Percentiles rank a stretch among this genome's conserved stretches.
Evolutionary conservation across 2,329 filamentous ascomycete species (phyloP).

Genomic region (Diaporthe sp.): DNA sequence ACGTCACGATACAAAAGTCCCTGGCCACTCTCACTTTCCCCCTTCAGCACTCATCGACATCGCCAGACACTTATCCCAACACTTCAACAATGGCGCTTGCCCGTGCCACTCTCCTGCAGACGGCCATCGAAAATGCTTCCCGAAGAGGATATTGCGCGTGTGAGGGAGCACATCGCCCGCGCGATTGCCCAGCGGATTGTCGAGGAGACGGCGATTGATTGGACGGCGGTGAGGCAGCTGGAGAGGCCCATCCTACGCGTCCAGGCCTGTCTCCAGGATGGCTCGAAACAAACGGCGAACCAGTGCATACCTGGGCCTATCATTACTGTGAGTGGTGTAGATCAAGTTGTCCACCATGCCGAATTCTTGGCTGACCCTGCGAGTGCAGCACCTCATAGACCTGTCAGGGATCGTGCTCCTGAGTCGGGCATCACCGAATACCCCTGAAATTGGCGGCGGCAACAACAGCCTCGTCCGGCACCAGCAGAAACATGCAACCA

Average conservation of each 20-base stretch:
- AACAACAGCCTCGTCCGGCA: background rate
- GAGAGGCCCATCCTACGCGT: constrained; percentile 16
- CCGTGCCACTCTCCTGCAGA: background rate
- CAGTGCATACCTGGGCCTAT: constrained; percentile 17
- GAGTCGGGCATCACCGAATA: background rate
- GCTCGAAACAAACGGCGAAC: constrained; percentile 15
- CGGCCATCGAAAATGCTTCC: constrained; percentile 1
- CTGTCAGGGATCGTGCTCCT: background rate
- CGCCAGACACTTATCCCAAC: background rate
- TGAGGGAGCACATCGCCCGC: constrained; percentile 18
- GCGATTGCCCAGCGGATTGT: background rate
- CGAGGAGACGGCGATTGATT: constrained; percentile 14
- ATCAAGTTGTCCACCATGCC: background rate
- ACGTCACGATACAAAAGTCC: background rate
- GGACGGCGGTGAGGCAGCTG: background rate
- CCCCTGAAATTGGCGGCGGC: background rate
- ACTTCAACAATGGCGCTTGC: background rate
- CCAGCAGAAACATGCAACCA: background rate
- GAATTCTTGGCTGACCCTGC: background rate
- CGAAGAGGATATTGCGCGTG: constrained; percentile 11
- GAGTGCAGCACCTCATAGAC: constrained; percentile 2
- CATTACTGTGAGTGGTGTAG: background rate
- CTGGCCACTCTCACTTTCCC: constrained; percentile 15
- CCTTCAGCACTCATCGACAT: background rate
- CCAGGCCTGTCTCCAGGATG: constrained; percentile 22